Evolutionary conservation across 768 basidiomycete species (phyloP).

Genomic region (Phanerodontia chrysosporium): DNA sequence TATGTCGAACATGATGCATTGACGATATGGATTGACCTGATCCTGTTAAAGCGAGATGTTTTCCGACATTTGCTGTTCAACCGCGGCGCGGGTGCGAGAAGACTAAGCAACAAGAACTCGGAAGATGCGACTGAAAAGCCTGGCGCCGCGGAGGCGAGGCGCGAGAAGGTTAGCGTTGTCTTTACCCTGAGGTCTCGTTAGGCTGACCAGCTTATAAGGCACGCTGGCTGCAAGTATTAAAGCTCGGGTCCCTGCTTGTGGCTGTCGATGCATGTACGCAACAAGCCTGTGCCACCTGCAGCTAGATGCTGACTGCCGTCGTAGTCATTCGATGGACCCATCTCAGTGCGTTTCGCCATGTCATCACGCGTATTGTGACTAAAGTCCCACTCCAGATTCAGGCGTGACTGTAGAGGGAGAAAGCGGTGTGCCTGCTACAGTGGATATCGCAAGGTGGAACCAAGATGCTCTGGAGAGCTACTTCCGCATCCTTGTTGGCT

Average conservation of each 20-base stretch:
- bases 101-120: conserved; percentile 21
- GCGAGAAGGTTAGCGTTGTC: conserved; percentile 13
- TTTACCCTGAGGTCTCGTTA: not conserved
- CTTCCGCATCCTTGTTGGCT: conserved; percentile 59
- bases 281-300: not conserved
- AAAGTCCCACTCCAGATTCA: not conserved
- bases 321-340: conserved; percentile 79
- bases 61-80: conserved; percentile 83
- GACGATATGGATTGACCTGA: conserved; percentile 72
- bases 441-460: conserved; percentile 40
- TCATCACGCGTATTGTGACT: not conserved
- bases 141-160: not conserved
- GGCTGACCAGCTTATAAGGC: conserved; percentile 32
- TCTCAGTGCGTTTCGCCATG: conserved; percentile 40
- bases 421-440: not conserved
- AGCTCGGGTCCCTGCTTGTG: conserved; percentile 55
- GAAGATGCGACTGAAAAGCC: not conserved
- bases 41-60: conserved; percentile 77
- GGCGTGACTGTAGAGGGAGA: not conserved
- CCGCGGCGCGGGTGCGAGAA: conserved; percentile 63
- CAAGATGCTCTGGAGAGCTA: conserved; percentile 46
- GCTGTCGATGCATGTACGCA: conserved; percentile 70
- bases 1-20: conserved; percentile 83
- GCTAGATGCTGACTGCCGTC: not conserved
- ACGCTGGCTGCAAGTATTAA: conserved; percentile 56